These are phyloP conservation scores for Xylaria scruposa DNA, from an alignment of 495 filamentous ascomycete genomes.

Conservation along the genomic window DNA sequence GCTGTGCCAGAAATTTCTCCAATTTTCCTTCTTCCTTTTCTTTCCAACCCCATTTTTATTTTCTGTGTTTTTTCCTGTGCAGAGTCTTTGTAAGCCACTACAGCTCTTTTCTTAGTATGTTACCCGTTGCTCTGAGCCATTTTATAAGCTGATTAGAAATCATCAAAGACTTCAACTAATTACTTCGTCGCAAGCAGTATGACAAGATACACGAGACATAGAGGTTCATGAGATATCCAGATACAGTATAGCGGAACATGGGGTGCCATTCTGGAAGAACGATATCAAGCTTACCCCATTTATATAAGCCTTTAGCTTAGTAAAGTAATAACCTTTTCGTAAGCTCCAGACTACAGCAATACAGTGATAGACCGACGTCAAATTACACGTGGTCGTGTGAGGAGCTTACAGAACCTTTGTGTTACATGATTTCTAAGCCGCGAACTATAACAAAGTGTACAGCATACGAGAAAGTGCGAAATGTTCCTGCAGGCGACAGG, in stretches of 20 bases:
- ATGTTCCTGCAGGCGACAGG: neutral
- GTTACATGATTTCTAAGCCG: neutral
- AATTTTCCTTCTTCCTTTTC: neutral
- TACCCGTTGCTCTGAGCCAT: neutral
- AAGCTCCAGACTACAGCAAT: neutral
- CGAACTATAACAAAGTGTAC: neutral
- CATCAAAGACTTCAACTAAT: neutral
- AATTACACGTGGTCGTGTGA: neutral
- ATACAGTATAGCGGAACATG: conserved; percentile 18
- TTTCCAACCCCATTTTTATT: neutral
- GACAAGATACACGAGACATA: neutral
- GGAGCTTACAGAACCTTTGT: neutral
- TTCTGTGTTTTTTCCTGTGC: no score
- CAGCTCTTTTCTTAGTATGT: neutral
- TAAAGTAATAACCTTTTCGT: neutral
- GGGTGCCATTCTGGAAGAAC: conserved; percentile 4
- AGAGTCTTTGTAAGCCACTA: neutral
- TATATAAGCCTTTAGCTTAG: neutral
- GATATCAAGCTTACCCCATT: neutral
- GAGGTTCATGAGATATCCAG: neutral
- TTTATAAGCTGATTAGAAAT: neutral
- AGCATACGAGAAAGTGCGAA: neutral
- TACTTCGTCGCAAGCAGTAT: neutral
- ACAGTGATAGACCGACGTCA: neutral
- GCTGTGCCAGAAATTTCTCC: neutral